Evolutionary conservation across 345 rosid species (phyloP).

Genomic region (Barbarea vulgaris): DNA sequence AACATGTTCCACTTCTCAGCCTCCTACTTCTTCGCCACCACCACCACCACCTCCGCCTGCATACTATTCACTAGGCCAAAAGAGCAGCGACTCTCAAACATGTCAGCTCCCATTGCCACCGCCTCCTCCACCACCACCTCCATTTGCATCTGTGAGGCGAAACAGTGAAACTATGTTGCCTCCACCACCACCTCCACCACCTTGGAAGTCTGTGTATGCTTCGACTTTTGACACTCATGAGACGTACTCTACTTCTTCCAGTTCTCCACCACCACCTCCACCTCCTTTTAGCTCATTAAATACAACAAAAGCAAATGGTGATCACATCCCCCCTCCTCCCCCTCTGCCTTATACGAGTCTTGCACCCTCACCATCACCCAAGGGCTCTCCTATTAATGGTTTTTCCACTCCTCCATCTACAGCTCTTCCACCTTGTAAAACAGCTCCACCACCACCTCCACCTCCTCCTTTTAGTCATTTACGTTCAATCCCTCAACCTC

Average conservation of each 20-base stretch:
- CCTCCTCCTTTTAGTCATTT: constrained; percentile 34
- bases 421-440: background rate
- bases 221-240: constrained; percentile 30
- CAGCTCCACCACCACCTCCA: constrained; percentile 22
- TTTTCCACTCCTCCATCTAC: constrained; percentile 24
- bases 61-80: constrained; percentile 33
- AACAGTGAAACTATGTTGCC: constrained; percentile 46
- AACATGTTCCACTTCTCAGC: constrained; percentile 30
- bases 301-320: constrained; percentile 30
- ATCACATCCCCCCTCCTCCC: constrained; percentile 29
- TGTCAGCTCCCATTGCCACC: constrained; percentile 41
- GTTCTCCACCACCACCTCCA: constrained; percentile 40
- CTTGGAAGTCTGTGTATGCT: constrained; percentile 58
- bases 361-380: constrained; percentile 36
- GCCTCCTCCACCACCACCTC: constrained; percentile 55
- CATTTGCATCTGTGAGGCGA: constrained; percentile 38
- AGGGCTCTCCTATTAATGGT: constrained; percentile 24
- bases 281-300: constrained; percentile 25
- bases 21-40: constrained; percentile 38
- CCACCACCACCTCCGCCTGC: constrained; percentile 42
- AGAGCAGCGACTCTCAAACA: constrained; percentile 35
- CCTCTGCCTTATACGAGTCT: constrained; percentile 29
- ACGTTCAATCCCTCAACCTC: too few species aligned
- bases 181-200: constrained; percentile 57
- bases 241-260: constrained; percentile 27